These are phyloP conservation scores for Acacia confusa DNA, from an alignment of 306 rosid species.

Conservation along the genomic window DNA sequence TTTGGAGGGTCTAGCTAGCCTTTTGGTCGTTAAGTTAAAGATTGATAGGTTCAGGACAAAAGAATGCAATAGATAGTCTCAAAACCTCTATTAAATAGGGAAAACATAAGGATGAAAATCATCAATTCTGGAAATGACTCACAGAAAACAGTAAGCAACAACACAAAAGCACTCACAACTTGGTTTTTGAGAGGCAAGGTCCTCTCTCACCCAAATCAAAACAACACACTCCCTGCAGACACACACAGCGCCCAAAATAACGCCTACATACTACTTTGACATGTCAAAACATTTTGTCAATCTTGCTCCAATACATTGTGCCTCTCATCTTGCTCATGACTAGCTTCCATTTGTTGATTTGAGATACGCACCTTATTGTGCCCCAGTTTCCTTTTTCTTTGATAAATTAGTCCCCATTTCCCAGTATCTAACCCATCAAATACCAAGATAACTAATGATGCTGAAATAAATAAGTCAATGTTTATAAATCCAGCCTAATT, in stretches of 20 bases:
- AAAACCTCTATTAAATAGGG: neutral
- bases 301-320: neutral
- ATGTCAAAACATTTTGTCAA: neutral
- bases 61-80: neutral
- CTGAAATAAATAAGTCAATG: neutral
- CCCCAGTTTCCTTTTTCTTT: neutral
- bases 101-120: neutral
- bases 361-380: neutral
- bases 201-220: neutral
- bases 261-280: neutral
- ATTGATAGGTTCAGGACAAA: neutral
- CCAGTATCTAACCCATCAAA: neutral
- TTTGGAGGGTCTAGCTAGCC: slow-evolving; percentile 87
- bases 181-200: no score
- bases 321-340: neutral
- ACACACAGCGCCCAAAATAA: neutral
- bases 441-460: neutral
- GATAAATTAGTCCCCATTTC: neutral
- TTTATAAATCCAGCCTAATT: neutral
- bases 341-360: neutral
- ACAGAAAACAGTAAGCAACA: neutral
- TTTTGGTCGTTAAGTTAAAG: slow-evolving; percentile 67
- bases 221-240: neutral
- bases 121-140: neutral
- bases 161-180: neutral